phyloP scores from a whole-genome alignment of 2,329 filamentous ascomycete species.

The Pseudocercospora macadamiae region DNA sequence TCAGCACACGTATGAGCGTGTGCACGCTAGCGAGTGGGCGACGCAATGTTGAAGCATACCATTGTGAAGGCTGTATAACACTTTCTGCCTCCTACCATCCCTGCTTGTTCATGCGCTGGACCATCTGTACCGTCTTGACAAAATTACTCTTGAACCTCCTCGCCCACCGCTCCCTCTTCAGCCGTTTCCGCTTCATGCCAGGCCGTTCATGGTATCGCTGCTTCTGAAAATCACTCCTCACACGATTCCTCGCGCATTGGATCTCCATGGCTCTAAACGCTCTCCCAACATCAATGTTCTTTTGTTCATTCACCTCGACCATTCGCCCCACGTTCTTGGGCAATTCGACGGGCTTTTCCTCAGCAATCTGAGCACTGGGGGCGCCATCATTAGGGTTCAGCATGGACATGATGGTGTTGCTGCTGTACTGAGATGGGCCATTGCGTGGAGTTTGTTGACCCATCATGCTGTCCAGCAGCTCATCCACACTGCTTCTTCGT shows the following conservation, averaged over 20 bases:
- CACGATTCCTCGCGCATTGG: constrained; percentile 57
- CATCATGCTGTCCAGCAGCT: constrained; percentile 20
- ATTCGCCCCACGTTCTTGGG: constrained; percentile 46
- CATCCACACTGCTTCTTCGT: constrained; percentile 21
- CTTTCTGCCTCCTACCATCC: too few relatives aligned
- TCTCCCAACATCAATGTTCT: constrained; percentile 50
- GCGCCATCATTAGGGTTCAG: neutral
- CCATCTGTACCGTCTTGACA: constrained; percentile 63
- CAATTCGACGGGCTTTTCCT: constrained; percentile 35
- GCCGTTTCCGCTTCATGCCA: constrained; percentile 76
- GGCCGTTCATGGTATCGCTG: constrained; percentile 76
- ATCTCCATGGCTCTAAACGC: constrained; percentile 52
- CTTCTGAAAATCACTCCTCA: constrained; percentile 57
- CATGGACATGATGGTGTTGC: neutral
- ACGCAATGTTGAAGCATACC: too few relatives aligned
- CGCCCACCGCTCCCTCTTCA: constrained; percentile 70
- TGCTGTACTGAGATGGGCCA: neutral
- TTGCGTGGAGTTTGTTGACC: neutral
- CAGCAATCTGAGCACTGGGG: neutral
- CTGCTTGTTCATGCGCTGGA: constrained; percentile 71
- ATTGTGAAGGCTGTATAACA: too few relatives aligned
- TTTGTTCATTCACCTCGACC: constrained; percentile 39
- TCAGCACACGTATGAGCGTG: too few relatives aligned
- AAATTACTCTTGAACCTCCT: constrained; percentile 71
- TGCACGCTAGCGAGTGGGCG: too few relatives aligned